These are phyloP conservation scores for Andrographis paniculata DNA, from an alignment of 305 asterid species.

Conservation along the genomic window DNA sequence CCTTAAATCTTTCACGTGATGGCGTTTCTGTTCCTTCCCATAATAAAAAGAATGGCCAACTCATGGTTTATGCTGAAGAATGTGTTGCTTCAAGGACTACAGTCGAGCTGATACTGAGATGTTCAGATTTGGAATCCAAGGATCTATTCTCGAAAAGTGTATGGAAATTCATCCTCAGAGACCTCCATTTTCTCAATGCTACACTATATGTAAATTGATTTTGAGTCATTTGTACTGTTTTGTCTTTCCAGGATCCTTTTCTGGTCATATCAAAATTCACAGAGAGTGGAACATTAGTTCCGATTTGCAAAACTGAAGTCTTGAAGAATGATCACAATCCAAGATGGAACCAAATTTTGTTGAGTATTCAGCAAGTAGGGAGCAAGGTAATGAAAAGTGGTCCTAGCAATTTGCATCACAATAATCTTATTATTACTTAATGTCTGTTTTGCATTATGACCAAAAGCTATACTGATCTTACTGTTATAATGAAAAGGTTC, in stretches of 20 bases:
- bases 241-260: constrained; percentile 82
- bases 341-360: constrained; percentile 62
- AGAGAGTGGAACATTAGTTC: constrained; percentile 63
- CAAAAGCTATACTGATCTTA: too few species aligned
- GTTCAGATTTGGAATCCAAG: constrained; percentile 83
- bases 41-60: constrained; percentile 52
- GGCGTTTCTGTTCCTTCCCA: constrained; percentile 40
- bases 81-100: constrained; percentile 73
- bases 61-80: constrained; percentile 76
- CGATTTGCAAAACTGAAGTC: constrained; percentile 96
- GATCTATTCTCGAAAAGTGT: constrained; percentile 95
- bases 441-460: too few species aligned
- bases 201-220: constrained; percentile 24
- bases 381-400: constrained; percentile 64
- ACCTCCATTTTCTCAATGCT: constrained; percentile 7
- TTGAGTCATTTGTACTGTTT: constrained; percentile 20
- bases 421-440: neutral
- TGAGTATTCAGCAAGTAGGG: constrained; percentile 91
- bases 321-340: constrained; percentile 76
- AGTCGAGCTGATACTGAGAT: constrained; percentile 68
- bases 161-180: constrained; percentile 22
- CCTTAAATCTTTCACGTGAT: constrained; percentile 50
- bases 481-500: too few species aligned
- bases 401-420: neutral
- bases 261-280: constrained; percentile 68